Evolutionary conservation across 208 protist species (phyloP), one percentile per base, ranked within the genome.

Genomic region (Leishmania turanica): DNA sequence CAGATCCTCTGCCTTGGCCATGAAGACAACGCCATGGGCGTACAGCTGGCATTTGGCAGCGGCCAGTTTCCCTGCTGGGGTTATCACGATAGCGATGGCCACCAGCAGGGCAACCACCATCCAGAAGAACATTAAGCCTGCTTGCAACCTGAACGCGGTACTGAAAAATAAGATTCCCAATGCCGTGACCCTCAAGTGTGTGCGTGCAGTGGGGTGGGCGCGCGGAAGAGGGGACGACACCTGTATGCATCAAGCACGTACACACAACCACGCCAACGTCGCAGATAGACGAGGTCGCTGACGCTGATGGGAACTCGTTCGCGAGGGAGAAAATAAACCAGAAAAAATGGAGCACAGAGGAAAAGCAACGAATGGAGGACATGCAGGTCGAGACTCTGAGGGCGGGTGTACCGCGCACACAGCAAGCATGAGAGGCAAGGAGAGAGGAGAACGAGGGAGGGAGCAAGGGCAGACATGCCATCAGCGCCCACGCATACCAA

Each of bases 1-100:
- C 49, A 96, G 77, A 70, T 97, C 95, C 70, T 96, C 89, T 17
- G 91, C 84, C 53, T 80, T 72, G n/a, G 90, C 45, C 82, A 96
- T 89, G 73, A 94, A 97, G 64, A 82, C 79, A 0, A 87, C 64
- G 47, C 91, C 92, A 80, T 92, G 60, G 19, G 77, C 82, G 76
- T 95, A 97, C 17, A 81, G 74, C n/a, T 81, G 74, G 24, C 90
- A 54, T 77, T 96, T 97, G 60, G 87, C 86, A 8, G 83, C 74
- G 24, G 87, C 81, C 21, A 89, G 72, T 53, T 90, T 87, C 17
- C 87, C 85, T n/a, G 81, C 79, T 27, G 90, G 86, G 0, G 88
- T 84, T 40, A 90, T 84, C 40, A 87, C 74, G 34, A 96, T 82
- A 15, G 83, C 84, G 17, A 96, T 87, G 19, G 83, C 89, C 51